phyloP scores from a whole-genome alignment of 108 stramenopile genomes.

The Schizochytrium sp. region DNA sequence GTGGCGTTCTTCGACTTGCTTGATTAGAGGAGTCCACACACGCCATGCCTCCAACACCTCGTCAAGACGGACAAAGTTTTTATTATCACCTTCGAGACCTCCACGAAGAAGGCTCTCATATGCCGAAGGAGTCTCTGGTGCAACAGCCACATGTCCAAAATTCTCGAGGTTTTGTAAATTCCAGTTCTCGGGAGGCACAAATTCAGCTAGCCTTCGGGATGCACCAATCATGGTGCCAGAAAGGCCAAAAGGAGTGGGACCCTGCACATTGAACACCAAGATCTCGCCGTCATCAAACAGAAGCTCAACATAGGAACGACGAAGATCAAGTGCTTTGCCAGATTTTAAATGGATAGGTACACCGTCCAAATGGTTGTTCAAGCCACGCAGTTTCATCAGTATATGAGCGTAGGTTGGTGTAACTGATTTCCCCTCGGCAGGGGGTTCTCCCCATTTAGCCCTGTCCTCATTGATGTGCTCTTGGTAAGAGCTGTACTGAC shows the following conservation, averaged over 20 bases:
- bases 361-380: neutral
- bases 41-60: slow-evolving; percentile 55
- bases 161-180: neutral
- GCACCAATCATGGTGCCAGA: neutral
- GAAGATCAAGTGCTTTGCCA: slow-evolving; percentile 25
- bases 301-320: neutral
- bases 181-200: neutral
- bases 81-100: neutral
- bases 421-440: neutral
- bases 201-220: neutral
- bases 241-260: neutral
- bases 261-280: slow-evolving; percentile 48
- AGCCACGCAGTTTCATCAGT: neutral
- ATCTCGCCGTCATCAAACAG: slow-evolving; percentile 32
- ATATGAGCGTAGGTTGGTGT: slow-evolving; percentile 51
- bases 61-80: slow-evolving; percentile 58
- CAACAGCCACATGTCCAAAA: slow-evolving; percentile 19
- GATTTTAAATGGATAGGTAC: slow-evolving; percentile 56
- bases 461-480: slow-evolving; percentile 54
- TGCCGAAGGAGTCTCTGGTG: slow-evolving; percentile 12
- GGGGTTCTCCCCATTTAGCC: slow-evolving; percentile 21
- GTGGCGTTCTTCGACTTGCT: neutral
- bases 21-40: slow-evolving; percentile 32
- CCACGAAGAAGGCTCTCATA: slow-evolving; percentile 47
- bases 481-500: slow-evolving; percentile 9